Evolutionary conservation across 2,329 filamentous ascomycete genomes (phyloP).

Genomic region (Sclerotinia spermophila): DNA sequence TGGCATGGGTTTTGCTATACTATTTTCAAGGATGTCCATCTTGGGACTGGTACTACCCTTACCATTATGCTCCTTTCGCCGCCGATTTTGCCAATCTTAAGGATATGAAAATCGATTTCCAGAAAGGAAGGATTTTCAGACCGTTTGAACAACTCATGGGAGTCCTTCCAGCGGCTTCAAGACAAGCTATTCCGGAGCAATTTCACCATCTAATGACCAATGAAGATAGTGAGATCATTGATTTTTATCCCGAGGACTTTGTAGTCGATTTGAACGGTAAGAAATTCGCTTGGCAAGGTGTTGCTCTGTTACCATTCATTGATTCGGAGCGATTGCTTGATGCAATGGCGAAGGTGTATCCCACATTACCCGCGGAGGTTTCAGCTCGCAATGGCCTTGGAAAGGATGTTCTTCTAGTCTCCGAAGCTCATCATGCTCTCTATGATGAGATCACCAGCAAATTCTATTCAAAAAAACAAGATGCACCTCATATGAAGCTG

Average conservation of each 20-base stretch:
- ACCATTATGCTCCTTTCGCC: slow-evolving; percentile 97
- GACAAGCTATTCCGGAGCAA: slow-evolving; percentile 80
- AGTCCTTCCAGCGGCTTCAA: slow-evolving; percentile 87
- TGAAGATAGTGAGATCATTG: slow-evolving; percentile 84
- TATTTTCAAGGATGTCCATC: slow-evolving; percentile 98
- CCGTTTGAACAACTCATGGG: slow-evolving; percentile 99
- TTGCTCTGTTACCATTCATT: slow-evolving; percentile 91
- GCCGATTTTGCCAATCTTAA: slow-evolving; percentile 85
- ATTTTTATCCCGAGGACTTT: slow-evolving; percentile 96
- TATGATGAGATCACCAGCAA: slow-evolving; percentile 80
- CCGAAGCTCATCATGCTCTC: slow-evolving; percentile 71
- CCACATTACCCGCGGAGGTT: slow-evolving; percentile 73
- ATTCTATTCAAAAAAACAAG: slow-evolving; percentile 90
- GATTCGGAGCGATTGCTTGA: slow-evolving; percentile 81
- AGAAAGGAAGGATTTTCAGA: slow-evolving; percentile 78
- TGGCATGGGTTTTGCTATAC: slow-evolving; percentile 93
- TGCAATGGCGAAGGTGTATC: slow-evolving; percentile 81
- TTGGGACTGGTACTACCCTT: slow-evolving; percentile 99
- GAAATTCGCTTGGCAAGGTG: slow-evolving; percentile 97
- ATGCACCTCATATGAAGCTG: slow-evolving; percentile 62
- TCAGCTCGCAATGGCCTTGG: slow-evolving; percentile 73
- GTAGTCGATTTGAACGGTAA: slow-evolving; percentile 93
- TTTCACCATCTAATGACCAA: slow-evolving; percentile 92
- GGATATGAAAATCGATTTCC: slow-evolving; percentile 75
- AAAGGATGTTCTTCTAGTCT: slow-evolving; percentile 77